phyloP scores from a whole-genome alignment of 176 grass and related monocot species.

The Rhynchospora tenuis region DNA sequence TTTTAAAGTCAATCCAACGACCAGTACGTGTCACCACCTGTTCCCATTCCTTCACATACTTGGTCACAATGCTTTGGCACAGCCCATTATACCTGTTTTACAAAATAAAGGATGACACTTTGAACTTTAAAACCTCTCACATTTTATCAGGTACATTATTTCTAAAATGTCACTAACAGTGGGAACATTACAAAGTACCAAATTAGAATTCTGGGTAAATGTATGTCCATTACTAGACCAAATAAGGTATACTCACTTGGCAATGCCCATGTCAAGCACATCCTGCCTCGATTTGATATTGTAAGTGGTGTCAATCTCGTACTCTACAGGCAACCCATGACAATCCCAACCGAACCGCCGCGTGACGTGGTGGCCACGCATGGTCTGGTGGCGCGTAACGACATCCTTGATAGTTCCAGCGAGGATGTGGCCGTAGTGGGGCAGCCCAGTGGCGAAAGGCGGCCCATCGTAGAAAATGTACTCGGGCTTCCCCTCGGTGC shows the following conservation, averaged over 20 bases:
- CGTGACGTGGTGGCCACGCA: constrained; percentile 74
- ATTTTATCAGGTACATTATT: background rate
- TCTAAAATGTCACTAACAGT: background rate
- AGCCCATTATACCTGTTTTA: constrained; percentile 60
- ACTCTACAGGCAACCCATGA: constrained; percentile 92
- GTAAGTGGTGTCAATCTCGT: constrained; percentile 80
- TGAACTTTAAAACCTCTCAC: background rate
- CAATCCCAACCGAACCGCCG: constrained; percentile 97
- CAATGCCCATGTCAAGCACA: constrained; percentile 86
- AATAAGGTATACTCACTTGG: constrained; percentile 9
- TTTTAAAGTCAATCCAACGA: constrained; percentile 91
- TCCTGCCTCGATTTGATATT: constrained; percentile 74
- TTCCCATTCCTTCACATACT: constrained; percentile 93
- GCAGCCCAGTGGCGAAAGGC: constrained; percentile 85
- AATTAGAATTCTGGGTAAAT: background rate
- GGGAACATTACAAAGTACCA: background rate
- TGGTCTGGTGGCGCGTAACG: constrained; percentile 91
- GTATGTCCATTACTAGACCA: background rate
- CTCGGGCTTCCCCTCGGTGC: constrained; percentile 73
- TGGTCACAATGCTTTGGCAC: constrained; percentile 86
- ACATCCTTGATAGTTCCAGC: constrained; percentile 99
- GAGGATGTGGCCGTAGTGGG: constrained; percentile 94
- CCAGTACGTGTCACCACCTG: constrained; percentile 65
- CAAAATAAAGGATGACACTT: background rate
- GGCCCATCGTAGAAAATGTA: constrained; percentile 97